Conservation (phyloP, 371 early-diverging fungal genomes). For the Choanephora cucurbitarum region DNA sequence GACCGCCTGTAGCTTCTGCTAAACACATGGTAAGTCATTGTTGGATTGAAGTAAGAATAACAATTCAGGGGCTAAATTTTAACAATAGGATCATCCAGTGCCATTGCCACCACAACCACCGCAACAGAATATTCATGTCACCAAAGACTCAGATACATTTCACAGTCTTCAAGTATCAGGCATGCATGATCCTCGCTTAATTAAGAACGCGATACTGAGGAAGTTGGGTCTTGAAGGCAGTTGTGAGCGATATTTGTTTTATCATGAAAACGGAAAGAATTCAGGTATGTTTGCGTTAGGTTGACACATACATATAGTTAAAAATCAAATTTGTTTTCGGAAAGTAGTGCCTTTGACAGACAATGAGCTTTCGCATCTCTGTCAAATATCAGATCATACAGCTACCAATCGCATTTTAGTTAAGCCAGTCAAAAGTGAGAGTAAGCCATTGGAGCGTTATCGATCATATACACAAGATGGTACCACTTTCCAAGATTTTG, state of each 20-base stretch:
- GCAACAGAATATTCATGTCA: constrained; percentile 30
- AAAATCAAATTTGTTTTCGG: background rate
- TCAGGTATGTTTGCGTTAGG: constrained; percentile 43
- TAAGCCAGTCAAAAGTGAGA: constrained; percentile 22
- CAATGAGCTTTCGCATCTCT: constrained; percentile 41
- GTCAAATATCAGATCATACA: constrained; percentile 44
- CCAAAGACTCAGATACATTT: constrained; percentile 41
- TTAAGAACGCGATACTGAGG: constrained; percentile 42
- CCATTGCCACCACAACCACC: constrained; percentile 14
- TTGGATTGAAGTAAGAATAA: too few relatives aligned
- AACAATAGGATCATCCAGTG: constrained; percentile 14
- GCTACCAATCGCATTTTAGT: constrained; percentile 45
- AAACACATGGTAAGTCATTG: background rate
- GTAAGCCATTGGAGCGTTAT: constrained; percentile 22
- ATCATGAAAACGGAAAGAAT: constrained; percentile 47
- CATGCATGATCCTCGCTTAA: constrained; percentile 34
- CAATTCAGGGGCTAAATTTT: background rate
- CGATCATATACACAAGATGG: constrained; percentile 28
- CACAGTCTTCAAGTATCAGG: constrained; percentile 48
- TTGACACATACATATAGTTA: background rate
- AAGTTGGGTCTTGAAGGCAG: constrained; percentile 40
- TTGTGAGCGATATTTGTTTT: constrained; percentile 36
- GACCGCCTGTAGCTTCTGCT: constrained; percentile 1
- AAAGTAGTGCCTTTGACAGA: constrained; percentile 40
- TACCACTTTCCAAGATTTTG: constrained; percentile 26